Evolutionary conservation across 2,329 filamentous ascomycete species (phyloP).

Genomic region (Calonectria pseudoturangicola): DNA sequence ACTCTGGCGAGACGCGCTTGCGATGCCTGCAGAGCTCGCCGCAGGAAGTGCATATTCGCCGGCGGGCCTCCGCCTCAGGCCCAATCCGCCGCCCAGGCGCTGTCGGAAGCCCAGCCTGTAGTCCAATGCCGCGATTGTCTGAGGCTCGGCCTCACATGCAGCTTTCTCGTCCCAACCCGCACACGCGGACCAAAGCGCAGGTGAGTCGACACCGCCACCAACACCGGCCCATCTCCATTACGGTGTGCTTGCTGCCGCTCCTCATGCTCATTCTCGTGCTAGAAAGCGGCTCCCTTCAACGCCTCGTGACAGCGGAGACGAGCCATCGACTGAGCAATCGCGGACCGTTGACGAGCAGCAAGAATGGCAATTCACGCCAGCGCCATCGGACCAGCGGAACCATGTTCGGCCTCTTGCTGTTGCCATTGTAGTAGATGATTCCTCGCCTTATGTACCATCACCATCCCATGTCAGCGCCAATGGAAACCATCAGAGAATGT

Average conservation of each 20-base stretch:
- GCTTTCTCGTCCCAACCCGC: conserved; percentile 51
- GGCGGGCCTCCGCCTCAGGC: conserved; percentile 36
- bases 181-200: conserved; percentile 51
- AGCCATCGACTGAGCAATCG: conserved; percentile 15
- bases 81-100: conserved; percentile 15
- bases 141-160: conserved; percentile 48
- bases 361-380: conserved; percentile 32
- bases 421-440: conserved; percentile 24
- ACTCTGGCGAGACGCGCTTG: conserved; percentile 50
- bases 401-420: conserved; percentile 16
- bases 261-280: not conserved
- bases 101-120: not conserved
- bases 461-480: conserved; percentile 28
- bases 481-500: conserved; percentile 9
- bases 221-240: not conserved
- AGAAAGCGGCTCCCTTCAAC: conserved; percentile 36
- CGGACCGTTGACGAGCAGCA: not conserved
- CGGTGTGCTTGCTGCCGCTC: too few species aligned
- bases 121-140: conserved; percentile 45
- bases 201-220: conserved; percentile 34
- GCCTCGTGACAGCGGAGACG: conserved; percentile 32
- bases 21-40: conserved; percentile 51
- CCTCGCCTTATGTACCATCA: conserved; percentile 27
- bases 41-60: conserved; percentile 49
- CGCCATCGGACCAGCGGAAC: conserved; percentile 24